Evolutionary conservation across 345 rosid genomes (phyloP), one percentile per base, ranked within the genome.

Genomic region (Eucalyptus dawsonii): DNA sequence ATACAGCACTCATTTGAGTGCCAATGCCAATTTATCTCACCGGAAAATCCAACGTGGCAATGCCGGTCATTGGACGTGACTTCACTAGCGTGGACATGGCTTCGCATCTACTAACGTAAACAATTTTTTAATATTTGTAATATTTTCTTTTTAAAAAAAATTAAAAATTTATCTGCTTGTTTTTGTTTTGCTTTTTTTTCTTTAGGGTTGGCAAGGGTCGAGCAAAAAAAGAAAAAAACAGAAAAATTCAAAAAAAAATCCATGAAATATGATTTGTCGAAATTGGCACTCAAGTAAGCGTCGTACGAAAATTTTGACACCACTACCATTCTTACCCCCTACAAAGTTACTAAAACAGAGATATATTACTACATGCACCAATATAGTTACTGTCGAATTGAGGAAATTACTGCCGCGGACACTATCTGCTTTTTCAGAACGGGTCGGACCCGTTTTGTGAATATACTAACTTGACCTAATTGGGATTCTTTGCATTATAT

Each of bases 51-150:
- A 0, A 17, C 24, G 0, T 53, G 10, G 4, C 58, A 4, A 53
- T 53, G 5, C 24, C 1, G 2, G 2, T 53, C 2, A 0, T 53
- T 19, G 0, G 1, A 53, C 10, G 2, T 19, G 10, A 53, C 56
- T 19, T 53, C 24, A 17, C 22, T 4, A 0, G 1, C 1, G 0
- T 7, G 4, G 8, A 51, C 54, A 7, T 51, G 9, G 8, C 54
- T 51, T 51, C 9, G 21, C 54, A 1, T 16, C 5, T 50, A 51
- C 4, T 53, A 7, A 51, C 0, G 0, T 17, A 53, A 8, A 19
- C 5, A 53, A 19, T 53, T 1, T 51, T 53, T 19, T 53, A 7
- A 53, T 53, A 53, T 53, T 19, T 53, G 10, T 19, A 53, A 53
- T 53, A 53, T 53, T 53, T 51, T 51, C 0, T 51, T 51, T 50